Evolutionary conservation across 2,329 filamentous ascomycete genomes (phyloP), one percentile per base, ranked within the genome.

Genomic region (Sarocladium strictum): DNA sequence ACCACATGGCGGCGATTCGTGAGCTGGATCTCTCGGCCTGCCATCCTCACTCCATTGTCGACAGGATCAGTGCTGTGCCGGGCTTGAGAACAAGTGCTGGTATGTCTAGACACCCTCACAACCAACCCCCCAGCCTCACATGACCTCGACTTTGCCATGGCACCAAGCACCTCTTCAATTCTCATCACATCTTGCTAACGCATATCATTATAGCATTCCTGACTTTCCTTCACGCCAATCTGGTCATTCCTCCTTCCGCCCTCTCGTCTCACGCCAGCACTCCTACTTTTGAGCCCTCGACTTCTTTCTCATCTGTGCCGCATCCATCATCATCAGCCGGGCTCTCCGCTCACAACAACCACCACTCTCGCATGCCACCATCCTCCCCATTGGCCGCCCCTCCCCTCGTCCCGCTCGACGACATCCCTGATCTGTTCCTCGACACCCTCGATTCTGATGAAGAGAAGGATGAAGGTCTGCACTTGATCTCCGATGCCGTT

Each of bases 151-250:
- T n/a, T n/a, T n/a, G n/a, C n/a, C n/a, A n/a, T n/a, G n/a, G n/a
- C n/a, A n/a, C n/a, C n/a, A n/a, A n/a, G n/a, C n/a, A n/a, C n/a
- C n/a, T n/a, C n/a, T n/a, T n/a, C n/a, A n/a, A n/a, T n/a, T n/a
- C n/a, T n/a, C 9, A 9, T 32, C n/a, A 50, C 17, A 11, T 7
- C 41, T 54, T 53, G 49, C 32, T 33, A 33, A 33, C 32, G 9
- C 47, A 56, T 54, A 32, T 19, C n/a, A 40, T 53, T 45, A 57
- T 69, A 94, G 89, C 89, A 24, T 94, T 94, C 75, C 87, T 94
- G 70, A 87, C 84, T 55, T 93, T 90, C 62, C 78, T 94, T 15
- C 84, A 88, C 61, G 87, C 87, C 59, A 94, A 94, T 65, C 80
- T 94, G 54, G 85, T 86, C 62, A 83, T 93, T 56, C 78, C 76